Conservation (phyloP, 352 stramenopile species). For the Thalassiosira oceanica region DNA sequence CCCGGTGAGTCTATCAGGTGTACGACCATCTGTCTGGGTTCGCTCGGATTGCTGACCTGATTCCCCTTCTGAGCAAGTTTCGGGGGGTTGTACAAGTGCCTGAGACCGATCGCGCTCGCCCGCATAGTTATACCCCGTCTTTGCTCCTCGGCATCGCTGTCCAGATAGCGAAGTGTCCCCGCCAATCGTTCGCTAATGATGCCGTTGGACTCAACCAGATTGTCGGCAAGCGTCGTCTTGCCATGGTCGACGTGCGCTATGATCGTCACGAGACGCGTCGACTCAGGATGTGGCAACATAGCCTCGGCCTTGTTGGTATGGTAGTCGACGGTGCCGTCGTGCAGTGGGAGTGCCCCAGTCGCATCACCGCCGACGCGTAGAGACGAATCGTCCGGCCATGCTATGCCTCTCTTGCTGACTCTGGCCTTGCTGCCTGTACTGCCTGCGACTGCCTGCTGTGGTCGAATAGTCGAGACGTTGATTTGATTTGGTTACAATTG, state of each 20-base stretch:
- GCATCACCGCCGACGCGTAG: no score
- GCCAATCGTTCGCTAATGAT: conserved; percentile 99
- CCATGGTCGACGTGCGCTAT: conserved; percentile 99
- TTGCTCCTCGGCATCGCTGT: conserved; percentile 99
- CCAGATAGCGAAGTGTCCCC: conserved; percentile 97
- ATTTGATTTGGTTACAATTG: no score
- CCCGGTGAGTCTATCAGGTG: conserved; percentile 99
- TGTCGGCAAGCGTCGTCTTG: conserved; percentile 99
- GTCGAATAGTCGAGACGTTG: no score
- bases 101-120: conserved; percentile 99
- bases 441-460: no score
- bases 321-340: no score
- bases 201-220: conserved; percentile 97
- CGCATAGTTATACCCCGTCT: conserved; percentile 99
- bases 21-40: conserved; percentile 87
- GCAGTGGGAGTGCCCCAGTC: no score
- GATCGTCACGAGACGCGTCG: no score
- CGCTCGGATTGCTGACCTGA: conserved; percentile 70
- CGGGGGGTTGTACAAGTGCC: conserved; percentile 97
- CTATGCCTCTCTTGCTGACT: no score
- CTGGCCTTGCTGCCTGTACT: no score
- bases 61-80: conserved; percentile 85
- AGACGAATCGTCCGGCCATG: no score
- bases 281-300: no score
- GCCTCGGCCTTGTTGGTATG: no score